Evolutionary conservation across 2,329 filamentous ascomycete genomes (phyloP).

Genomic region (Colletotrichum shisoi): DNA sequence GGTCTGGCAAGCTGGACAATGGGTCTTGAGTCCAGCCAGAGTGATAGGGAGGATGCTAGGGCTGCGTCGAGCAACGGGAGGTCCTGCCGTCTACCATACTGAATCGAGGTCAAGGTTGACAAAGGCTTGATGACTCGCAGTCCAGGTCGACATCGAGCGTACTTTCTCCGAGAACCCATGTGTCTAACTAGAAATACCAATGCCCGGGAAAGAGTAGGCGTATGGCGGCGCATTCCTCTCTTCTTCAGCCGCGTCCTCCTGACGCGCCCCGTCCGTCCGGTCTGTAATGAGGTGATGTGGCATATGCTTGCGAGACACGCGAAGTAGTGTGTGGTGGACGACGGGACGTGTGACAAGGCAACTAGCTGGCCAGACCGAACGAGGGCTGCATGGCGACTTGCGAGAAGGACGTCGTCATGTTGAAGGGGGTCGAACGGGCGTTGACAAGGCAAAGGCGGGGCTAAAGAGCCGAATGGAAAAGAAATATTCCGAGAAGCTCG

Average conservation of each 20-base stretch:
- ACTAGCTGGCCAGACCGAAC: background rate
- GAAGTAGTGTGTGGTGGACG: background rate
- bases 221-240: background rate
- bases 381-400: background rate
- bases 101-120: slow-evolving; percentile 7
- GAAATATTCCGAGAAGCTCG: background rate
- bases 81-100: slow-evolving; percentile 18
- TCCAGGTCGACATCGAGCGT: background rate
- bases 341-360: background rate
- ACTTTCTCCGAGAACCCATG: background rate
- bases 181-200: background rate
- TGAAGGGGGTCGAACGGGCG: background rate
- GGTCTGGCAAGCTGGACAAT: slow-evolving; percentile 6
- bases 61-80: slow-evolving; percentile 30
- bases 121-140: background rate
- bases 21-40: slow-evolving; percentile 5
- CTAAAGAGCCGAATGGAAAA: too few species aligned
- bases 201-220: background rate
- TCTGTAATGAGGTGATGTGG: slow-evolving; percentile 4
- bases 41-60: slow-evolving; percentile 19
- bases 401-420: background rate
- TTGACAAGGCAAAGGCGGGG: too few species aligned
- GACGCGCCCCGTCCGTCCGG: slow-evolving; percentile 2
- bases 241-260: background rate
- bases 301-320: slow-evolving; percentile 13